A percentile compares a stretch with the other conserved stretches of the same genome.
phyloP scores from a whole-genome alignment of 1,139 yeast genomes.

The Pichia sp. region DNA sequence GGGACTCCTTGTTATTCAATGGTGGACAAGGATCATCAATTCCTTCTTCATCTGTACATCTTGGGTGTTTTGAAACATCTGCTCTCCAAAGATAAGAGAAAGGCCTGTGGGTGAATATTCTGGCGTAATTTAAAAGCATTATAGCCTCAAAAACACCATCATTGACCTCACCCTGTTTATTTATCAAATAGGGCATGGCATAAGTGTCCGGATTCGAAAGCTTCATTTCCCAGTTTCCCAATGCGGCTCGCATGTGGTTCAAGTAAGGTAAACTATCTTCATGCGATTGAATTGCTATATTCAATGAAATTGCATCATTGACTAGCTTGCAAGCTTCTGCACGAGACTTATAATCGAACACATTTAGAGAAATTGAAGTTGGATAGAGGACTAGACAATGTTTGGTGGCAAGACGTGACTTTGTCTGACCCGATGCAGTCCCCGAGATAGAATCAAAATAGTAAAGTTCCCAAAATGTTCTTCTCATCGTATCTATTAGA shows the following conservation, averaged over 20 bases:
- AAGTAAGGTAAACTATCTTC: conserved; percentile 36
- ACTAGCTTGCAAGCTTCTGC: conserved; percentile 46
- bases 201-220: conserved; percentile 42
- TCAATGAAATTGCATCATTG: conserved; percentile 44
- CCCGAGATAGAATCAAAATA: conserved; percentile 48
- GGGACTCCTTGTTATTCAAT: conserved; percentile 28
- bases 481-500: conserved; percentile 37
- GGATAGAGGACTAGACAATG: conserved; percentile 39
- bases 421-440: conserved; percentile 46
- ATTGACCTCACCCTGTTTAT: conserved; percentile 40
- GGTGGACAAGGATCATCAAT: conserved; percentile 24
- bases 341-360: conserved; percentile 45
- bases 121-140: conserved; percentile 44
- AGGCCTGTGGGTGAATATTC: conserved; percentile 49
- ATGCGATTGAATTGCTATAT: conserved; percentile 40
- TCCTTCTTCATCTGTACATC: conserved; percentile 34
- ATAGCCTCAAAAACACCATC: conserved; percentile 50
- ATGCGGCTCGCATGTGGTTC: conserved; percentile 39
- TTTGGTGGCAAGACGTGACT: conserved; percentile 37
- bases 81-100: conserved; percentile 48
- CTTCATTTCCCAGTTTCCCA: conserved; percentile 47
- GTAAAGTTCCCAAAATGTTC: conserved; percentile 47
- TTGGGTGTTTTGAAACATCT: conserved; percentile 41
- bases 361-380: conserved; percentile 31
- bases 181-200: conserved; percentile 40